Evolutionary conservation across 2,329 filamentous ascomycete species (phyloP).

Genomic region (Ceratocystis cacaofunesta): DNA sequence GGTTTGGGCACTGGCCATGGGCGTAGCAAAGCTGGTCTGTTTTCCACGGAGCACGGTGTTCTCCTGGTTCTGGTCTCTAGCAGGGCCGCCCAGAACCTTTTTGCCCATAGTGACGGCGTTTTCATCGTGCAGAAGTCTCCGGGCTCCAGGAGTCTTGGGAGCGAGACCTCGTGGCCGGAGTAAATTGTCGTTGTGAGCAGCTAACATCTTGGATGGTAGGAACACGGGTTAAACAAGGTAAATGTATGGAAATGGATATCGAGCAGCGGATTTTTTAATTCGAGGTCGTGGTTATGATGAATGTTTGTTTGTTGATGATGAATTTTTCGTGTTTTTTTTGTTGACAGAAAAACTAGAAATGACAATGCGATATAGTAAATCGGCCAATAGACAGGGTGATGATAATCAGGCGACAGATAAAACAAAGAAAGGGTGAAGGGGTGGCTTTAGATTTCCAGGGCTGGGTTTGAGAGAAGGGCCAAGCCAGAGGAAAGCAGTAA

Average conservation of each 20-base stretch:
- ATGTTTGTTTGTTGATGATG: background rate
- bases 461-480: background rate
- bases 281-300: background rate
- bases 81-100: slow-evolving; percentile 12
- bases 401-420: background rate
- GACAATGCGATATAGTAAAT: background rate
- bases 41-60: slow-evolving; percentile 13
- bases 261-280: background rate
- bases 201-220: slow-evolving; percentile 44
- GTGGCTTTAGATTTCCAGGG: background rate
- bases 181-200: slow-evolving; percentile 63
- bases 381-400: background rate
- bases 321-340: background rate
- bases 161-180: slow-evolving; percentile 33
- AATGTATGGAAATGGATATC: background rate
- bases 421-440: background rate
- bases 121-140: slow-evolving; percentile 67
- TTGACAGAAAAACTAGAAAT: background rate
- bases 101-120: slow-evolving; percentile 37
- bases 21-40: slow-evolving; percentile 11
- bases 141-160: slow-evolving; percentile 65
- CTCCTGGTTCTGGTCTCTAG: slow-evolving; percentile 11
- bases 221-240: no score
- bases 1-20: slow-evolving; percentile 31
- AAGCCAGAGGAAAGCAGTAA: background rate